These are phyloP conservation scores for Aegilops speltoides DNA, from an alignment of 176 grass and related monocot genomes.

Conservation along the genomic window DNA sequence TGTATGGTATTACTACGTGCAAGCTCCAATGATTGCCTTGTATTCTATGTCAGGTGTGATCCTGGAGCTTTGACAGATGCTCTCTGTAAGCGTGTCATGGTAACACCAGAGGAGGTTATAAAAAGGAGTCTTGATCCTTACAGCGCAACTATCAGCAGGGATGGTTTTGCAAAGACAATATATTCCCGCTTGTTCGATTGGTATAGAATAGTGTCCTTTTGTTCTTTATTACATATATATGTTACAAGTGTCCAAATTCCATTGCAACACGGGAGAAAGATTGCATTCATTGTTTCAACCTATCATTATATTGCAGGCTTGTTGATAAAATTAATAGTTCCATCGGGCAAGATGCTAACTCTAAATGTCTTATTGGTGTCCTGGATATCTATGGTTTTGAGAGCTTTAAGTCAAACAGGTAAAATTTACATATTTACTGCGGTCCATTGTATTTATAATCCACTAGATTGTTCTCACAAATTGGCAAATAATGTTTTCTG, in stretches of 20 bases:
- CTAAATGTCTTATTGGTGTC: slow-evolving; percentile 94
- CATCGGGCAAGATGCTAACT: slow-evolving; percentile 90
- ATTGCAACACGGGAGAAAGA: not conserved
- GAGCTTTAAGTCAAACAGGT: slow-evolving; percentile 98
- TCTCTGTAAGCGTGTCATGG: slow-evolving; percentile 95
- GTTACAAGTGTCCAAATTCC: not conserved
- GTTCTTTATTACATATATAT: slow-evolving; percentile 38
- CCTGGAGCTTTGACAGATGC: slow-evolving; percentile 86
- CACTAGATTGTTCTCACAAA: slow-evolving; percentile 1
- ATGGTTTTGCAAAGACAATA: slow-evolving; percentile 96
- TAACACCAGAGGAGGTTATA: slow-evolving; percentile 98
- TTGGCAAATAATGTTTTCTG: slow-evolving; percentile 29
- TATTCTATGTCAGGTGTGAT: slow-evolving; percentile 77
- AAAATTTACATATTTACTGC: not conserved
- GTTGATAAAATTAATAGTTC: slow-evolving; percentile 98
- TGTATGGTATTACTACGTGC: slow-evolving; percentile 17
- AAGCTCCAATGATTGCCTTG: slow-evolving; percentile 25
- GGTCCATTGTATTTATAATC: slow-evolving; percentile 9
- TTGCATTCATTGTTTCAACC: not conserved
- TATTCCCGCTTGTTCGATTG: slow-evolving; percentile 99
- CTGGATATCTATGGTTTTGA: slow-evolving; percentile 99
- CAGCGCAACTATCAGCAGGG: slow-evolving; percentile 88
- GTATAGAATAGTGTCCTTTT: slow-evolving; percentile 46
- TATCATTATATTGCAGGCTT: slow-evolving; percentile 58
- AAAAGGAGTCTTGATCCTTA: slow-evolving; percentile 96